Evolutionary conservation across 805 yeast genomes (phyloP).

Genomic region (Yarrowia osloensis): DNA sequence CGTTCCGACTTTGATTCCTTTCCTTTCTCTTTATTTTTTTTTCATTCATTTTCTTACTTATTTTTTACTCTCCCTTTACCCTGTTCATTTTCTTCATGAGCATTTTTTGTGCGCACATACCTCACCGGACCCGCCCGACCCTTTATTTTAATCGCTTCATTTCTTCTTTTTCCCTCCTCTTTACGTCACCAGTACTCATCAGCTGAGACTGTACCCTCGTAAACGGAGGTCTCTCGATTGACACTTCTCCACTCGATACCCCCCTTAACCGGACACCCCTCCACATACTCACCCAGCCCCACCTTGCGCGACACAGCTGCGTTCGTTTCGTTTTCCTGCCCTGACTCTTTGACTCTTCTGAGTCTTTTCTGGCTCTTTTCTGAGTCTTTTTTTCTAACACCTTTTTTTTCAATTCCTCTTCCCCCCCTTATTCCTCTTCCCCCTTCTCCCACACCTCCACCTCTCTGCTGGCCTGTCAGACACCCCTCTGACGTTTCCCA

Average conservation of each 20-base stretch:
- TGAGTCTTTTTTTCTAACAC: not conserved
- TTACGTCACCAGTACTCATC: not conserved
- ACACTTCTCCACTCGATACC: not conserved
- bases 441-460: not conserved
- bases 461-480: not conserved
- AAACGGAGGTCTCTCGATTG: not conserved
- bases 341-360: not conserved
- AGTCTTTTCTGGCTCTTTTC: too few species aligned
- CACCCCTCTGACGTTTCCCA: too few species aligned
- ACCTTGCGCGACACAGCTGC: not conserved
- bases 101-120: not conserved
- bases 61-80: too few species aligned
- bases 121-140: too few species aligned
- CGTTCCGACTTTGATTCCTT: not conserved
- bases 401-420: not conserved
- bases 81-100: not conserved
- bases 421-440: not conserved
- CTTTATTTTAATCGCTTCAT: not conserved
- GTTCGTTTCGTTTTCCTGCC: not conserved
- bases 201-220: not conserved
- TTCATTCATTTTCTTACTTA: not conserved
- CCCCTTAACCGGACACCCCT: too few species aligned
- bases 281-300: not conserved
- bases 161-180: not conserved
- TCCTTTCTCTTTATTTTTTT: not conserved